phyloP scores from a whole-genome alignment of 495 filamentous ascomycete species.

The Cetradonia linearis region DNA sequence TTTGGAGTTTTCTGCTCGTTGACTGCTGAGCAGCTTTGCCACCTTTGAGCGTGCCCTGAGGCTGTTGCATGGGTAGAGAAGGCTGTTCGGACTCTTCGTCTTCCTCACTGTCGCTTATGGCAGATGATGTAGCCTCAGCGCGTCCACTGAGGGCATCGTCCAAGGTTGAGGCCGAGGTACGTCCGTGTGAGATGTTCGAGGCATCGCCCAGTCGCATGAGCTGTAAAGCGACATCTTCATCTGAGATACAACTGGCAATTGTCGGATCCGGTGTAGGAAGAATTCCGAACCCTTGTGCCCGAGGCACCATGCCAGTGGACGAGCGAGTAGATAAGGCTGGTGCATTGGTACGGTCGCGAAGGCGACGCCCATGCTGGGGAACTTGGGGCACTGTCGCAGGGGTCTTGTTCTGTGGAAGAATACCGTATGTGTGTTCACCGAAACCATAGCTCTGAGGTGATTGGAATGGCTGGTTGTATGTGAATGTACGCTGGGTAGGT shows the following conservation, averaged over 20 bases:
- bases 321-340: slow-evolving; percentile 27
- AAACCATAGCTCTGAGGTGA: slow-evolving; percentile 68
- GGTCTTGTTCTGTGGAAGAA: slow-evolving; percentile 31
- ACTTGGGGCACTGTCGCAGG: slow-evolving; percentile 46
- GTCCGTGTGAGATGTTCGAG: slow-evolving; percentile 77
- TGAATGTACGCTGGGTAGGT: slow-evolving; percentile 62
- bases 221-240: slow-evolving; percentile 95
- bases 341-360: slow-evolving; percentile 45
- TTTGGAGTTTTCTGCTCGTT: slow-evolving; percentile 43
- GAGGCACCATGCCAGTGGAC: slow-evolving; percentile 34
- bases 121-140: slow-evolving; percentile 78
- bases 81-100: slow-evolving; percentile 59
- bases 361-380: slow-evolving; percentile 51
- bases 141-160: slow-evolving; percentile 86
- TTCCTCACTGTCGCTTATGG: slow-evolving; percentile 70
- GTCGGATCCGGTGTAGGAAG: slow-evolving; percentile 91
- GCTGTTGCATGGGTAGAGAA: slow-evolving; percentile 48
- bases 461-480: slow-evolving; percentile 58
- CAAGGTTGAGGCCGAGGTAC: slow-evolving; percentile 84
- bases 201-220: slow-evolving; percentile 91
- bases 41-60: slow-evolving; percentile 36
- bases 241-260: slow-evolving; percentile 86
- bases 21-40: slow-evolving; percentile 43
- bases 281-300: slow-evolving; percentile 43
- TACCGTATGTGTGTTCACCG: slow-evolving; percentile 39